Evolutionary conservation across 495 filamentous ascomycete genomes (phyloP).

Genomic region (Aspergillus sclerotioniger): DNA sequence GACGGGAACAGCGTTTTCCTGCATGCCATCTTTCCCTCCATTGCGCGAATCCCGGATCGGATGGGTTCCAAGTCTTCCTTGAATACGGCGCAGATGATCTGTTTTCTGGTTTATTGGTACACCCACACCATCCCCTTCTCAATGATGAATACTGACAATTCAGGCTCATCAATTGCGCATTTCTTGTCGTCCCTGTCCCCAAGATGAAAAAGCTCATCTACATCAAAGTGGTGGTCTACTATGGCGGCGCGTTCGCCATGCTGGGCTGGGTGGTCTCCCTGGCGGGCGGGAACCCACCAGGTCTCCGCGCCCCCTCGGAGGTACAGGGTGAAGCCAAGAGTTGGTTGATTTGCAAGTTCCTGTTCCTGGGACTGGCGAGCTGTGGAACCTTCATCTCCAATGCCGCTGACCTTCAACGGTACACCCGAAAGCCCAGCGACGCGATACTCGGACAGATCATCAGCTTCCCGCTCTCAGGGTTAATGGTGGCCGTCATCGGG

Average conservation of each 20-base stretch:
- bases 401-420: conserved; percentile 42
- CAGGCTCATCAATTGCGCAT: conserved; percentile 33
- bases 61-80: conserved; percentile 36
- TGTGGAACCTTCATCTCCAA: conserved; percentile 50
- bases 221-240: conserved; percentile 33
- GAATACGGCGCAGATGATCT: conserved; percentile 37
- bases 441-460: conserved; percentile 34
- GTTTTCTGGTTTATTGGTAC: conserved; percentile 35
- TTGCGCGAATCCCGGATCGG: conserved; percentile 31
- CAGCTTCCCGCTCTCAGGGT: conserved; percentile 33
- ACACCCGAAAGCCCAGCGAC: conserved; percentile 34
- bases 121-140: neutral
- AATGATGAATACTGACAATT: neutral
- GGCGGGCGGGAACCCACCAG: conserved; percentile 24
- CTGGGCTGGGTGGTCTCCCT: conserved; percentile 32
- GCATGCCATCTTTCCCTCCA: conserved; percentile 35
- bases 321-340: conserved; percentile 28
- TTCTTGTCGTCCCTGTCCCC: conserved; percentile 33
- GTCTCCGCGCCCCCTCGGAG: conserved; percentile 26
- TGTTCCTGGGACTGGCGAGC: conserved; percentile 35
- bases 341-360: conserved; percentile 34
- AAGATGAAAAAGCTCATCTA: conserved; percentile 38
- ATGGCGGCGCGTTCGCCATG: conserved; percentile 34
- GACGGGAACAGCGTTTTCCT: conserved; percentile 28
- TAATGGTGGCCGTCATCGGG: conserved; percentile 24